phyloP scores from a whole-genome alignment of 2,329 filamentous ascomycete species.

The Orbilia oligospora region DNA sequence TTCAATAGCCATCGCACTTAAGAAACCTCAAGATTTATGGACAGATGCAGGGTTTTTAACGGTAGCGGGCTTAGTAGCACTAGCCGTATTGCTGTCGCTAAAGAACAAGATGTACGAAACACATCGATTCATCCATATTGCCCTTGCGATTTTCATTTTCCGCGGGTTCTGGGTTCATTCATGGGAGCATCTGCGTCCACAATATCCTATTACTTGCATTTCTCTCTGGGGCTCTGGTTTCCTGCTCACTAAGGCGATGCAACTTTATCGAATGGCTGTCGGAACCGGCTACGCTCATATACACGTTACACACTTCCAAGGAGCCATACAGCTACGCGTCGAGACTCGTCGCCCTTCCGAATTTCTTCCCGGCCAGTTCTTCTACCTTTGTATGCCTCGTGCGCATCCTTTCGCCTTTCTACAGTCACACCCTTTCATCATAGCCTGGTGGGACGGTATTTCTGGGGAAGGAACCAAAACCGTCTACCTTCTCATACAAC shows the following conservation, averaged over 20 bases:
- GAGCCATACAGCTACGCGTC: slow-evolving; percentile 1
- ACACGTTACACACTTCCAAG: background rate
- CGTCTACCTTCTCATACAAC: background rate
- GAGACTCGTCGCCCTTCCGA: background rate
- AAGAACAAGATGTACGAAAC: background rate
- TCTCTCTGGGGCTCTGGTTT: background rate
- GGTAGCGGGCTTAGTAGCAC: background rate
- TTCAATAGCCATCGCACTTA: background rate
- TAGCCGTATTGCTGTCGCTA: background rate
- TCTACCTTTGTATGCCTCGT: background rate
- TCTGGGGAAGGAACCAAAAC: background rate
- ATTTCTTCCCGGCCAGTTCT: slow-evolving; percentile 1
- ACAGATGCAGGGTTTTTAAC: background rate
- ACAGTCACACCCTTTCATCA: slow-evolving; percentile 7
- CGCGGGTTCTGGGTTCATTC: slow-evolving; percentile 4
- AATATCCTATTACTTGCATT: slow-evolving; percentile 1
- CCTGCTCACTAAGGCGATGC: background rate
- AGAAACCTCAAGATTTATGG: background rate
- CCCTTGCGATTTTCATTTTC: background rate
- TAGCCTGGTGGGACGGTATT: slow-evolving; percentile 13
- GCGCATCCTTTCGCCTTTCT: background rate
- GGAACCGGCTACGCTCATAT: background rate
- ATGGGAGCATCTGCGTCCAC: background rate
- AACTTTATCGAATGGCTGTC: background rate
- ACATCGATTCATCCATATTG: slow-evolving; percentile 2